These are phyloP conservation scores for Senna tora DNA, from an alignment of 306 rosid genomes.

Conservation along the genomic window DNA sequence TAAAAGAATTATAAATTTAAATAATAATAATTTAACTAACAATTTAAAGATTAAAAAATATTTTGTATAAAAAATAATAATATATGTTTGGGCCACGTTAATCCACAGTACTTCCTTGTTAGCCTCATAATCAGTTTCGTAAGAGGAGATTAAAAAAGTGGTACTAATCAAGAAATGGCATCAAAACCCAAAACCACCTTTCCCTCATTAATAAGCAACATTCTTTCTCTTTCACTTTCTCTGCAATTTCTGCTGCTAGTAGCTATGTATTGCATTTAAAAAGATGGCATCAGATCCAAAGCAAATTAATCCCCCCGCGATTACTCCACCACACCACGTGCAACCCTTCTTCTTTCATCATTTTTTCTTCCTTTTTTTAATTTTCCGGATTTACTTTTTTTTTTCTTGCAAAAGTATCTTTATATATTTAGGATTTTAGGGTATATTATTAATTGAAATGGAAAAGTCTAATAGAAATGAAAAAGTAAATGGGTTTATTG, in stretches of 20 bases:
- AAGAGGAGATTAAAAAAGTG: neutral
- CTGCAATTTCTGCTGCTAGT: neutral
- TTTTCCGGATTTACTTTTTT: too few species aligned
- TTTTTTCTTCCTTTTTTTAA: conserved; percentile 13
- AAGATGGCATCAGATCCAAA: conserved; percentile 76
- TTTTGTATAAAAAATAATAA: conserved; percentile 42
- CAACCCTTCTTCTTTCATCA: conserved; percentile 45
- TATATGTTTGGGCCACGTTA: conserved; percentile 22
- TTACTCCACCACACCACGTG: conserved; percentile 60
- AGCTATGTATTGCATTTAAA: conserved; percentile 27
- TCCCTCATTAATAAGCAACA: conserved; percentile 52
- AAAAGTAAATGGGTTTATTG: too few species aligned
- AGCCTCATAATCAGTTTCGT: conserved; percentile 36
- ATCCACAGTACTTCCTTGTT: conserved; percentile 32
- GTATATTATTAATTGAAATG: too few species aligned
- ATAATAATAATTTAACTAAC: too few species aligned
- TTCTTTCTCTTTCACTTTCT: conserved; percentile 34
- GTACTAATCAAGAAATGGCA: conserved; percentile 32
- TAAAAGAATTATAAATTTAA: too few species aligned
- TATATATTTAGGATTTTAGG: too few species aligned
- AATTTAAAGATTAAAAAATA: too few species aligned
- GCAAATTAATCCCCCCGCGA: conserved; percentile 43
- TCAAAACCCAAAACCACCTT: conserved; percentile 31
- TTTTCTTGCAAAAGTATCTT: too few species aligned
- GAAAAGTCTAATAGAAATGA: too few species aligned